phyloP scores from a whole-genome alignment of 176 grass and related monocot genomes.

The Phoenix dactylifera region DNA sequence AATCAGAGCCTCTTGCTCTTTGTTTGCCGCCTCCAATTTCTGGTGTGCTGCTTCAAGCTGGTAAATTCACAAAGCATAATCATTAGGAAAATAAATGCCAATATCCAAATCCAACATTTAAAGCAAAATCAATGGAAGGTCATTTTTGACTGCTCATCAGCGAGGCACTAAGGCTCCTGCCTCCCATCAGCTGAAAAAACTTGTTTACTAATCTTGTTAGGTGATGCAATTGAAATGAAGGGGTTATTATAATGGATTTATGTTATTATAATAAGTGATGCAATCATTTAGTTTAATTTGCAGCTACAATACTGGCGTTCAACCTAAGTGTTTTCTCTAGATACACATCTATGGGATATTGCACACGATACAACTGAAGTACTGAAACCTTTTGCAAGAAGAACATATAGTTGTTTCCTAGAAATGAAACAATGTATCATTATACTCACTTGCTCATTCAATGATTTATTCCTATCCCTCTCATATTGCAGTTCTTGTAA shows the following conservation, averaged over 20 bases:
- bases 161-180: neutral
- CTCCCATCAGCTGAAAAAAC: neutral
- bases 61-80: constrained; percentile 13
- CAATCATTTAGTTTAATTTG: too few species aligned
- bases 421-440: neutral
- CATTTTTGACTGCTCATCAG: too few species aligned
- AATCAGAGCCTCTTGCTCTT: constrained; percentile 89
- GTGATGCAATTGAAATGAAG: too few species aligned
- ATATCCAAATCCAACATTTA: neutral
- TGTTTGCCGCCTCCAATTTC: constrained; percentile 60
- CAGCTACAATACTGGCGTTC: neutral
- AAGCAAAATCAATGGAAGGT: constrained; percentile 1
- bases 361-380: too few species aligned
- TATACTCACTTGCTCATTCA: constrained; percentile 63
- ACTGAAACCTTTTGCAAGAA: too few species aligned
- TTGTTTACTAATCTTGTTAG: too few species aligned
- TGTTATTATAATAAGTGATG: too few species aligned
- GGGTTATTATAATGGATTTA: too few species aligned
- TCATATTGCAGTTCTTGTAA: constrained; percentile 52
- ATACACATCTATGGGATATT: too few species aligned
- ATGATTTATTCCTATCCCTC: constrained; percentile 52
- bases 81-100: neutral
- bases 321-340: neutral
- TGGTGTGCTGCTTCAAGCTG: constrained; percentile 70
- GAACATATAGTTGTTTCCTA: neutral